A percentile compares a stretch with the other conserved stretches of the same genome.
These are phyloP conservation scores for Saccharomyces eubayanus DNA, from an alignment of 805 yeast genomes.

Conservation along the genomic window DNA sequence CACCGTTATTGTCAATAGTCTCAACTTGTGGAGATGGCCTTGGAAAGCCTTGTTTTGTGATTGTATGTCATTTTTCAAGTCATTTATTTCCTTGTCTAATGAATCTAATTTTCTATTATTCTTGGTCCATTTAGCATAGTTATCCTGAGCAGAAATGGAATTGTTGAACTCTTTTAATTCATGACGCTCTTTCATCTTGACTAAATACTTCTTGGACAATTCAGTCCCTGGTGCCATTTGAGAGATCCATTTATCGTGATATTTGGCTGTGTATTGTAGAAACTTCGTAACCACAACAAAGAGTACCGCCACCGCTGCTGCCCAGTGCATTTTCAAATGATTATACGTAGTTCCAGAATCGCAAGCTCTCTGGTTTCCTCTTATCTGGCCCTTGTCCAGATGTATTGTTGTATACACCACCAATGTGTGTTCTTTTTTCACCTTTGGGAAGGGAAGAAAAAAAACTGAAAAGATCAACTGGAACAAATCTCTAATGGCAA, in stretches of 20 bases:
- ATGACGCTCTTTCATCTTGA: constrained; percentile 38
- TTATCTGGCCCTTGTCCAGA: not conserved
- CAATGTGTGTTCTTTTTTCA: not conserved
- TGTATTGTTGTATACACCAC: not conserved
- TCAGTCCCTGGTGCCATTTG: constrained; percentile 17
- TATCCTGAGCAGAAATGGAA: constrained; percentile 75
- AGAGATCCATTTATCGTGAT: constrained; percentile 18
- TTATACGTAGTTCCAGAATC: not conserved
- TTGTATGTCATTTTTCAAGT: constrained; percentile 34
- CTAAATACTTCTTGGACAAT: constrained; percentile 24
- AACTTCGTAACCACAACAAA: constrained; percentile 17
- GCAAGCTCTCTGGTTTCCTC: not conserved
- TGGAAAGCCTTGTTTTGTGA: constrained; percentile 5
- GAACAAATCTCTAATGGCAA: not conserved
- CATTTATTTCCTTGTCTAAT: constrained; percentile 43
- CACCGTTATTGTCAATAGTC: constrained; percentile 22
- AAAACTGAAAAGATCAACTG: not conserved
- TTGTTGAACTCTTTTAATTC: constrained; percentile 46
- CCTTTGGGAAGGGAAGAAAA: not conserved
- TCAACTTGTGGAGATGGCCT: constrained; percentile 12
- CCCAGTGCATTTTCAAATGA: constrained; percentile 9
- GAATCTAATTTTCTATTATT: constrained; percentile 64
- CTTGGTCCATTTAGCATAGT: constrained; percentile 94
- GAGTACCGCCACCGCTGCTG: constrained; percentile 11
- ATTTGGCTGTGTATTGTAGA: constrained; percentile 17